A percentile compares a stretch with the other conserved stretches of the same genome.
phyloP scores from a whole-genome alignment of 805 yeast genomes.

The Saccharomyces kudriavzevii region DNA sequence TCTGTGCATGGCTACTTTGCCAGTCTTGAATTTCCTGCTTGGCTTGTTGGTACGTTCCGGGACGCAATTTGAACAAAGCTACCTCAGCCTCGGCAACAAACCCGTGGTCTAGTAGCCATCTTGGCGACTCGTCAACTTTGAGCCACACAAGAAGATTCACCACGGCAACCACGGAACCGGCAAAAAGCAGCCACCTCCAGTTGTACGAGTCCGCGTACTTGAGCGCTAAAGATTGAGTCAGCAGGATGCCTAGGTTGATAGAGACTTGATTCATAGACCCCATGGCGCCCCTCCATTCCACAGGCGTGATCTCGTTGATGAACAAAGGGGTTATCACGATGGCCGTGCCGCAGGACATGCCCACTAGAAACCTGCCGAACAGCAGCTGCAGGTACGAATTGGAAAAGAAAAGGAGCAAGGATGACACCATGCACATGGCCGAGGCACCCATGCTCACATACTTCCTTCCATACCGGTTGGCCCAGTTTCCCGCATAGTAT shows the following conservation, averaged over 20 bases:
- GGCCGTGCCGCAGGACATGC: constrained; percentile 81
- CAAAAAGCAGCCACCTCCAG: constrained; percentile 69
- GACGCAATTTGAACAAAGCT: constrained; percentile 32
- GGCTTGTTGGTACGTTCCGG: constrained; percentile 24
- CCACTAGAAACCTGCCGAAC: constrained; percentile 69
- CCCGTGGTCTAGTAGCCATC: constrained; percentile 50
- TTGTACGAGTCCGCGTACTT: constrained; percentile 51
- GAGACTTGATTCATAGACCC: constrained; percentile 89
- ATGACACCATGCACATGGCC: constrained; percentile 14
- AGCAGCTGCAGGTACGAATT: constrained; percentile 37
- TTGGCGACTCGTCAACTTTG: constrained; percentile 67
- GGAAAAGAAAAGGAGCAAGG: constrained; percentile 48
- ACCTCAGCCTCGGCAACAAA: constrained; percentile 32
- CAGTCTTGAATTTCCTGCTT: constrained; percentile 18
- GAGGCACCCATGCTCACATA: constrained; percentile 44
- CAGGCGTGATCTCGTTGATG: constrained; percentile 74
- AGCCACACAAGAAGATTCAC: constrained; percentile 38
- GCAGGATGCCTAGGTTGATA: constrained; percentile 74
- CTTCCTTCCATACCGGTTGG: constrained; percentile 61
- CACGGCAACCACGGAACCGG: constrained; percentile 49
- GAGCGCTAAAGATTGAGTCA: constrained; percentile 71
- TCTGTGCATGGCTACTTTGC: constrained; percentile 4
- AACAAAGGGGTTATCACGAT: constrained; percentile 79
- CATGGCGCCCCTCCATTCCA: constrained; percentile 57
- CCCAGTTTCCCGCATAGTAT: constrained; percentile 52